Evolutionary conservation across 176 grass and related monocot species (phyloP).

Genomic region (Eragrostis nindensis): DNA sequence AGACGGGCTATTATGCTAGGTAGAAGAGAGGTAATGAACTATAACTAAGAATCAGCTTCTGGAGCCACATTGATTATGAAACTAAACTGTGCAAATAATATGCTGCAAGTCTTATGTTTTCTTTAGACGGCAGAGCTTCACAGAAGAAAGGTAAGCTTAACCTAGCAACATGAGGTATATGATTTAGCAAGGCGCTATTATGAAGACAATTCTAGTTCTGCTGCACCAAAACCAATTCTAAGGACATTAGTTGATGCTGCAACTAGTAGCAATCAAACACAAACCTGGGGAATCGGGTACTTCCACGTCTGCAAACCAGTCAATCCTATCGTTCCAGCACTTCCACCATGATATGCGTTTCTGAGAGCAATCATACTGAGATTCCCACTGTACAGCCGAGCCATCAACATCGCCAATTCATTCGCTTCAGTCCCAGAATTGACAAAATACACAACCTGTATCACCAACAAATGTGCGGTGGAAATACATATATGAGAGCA

Average conservation of each 20-base stretch:
- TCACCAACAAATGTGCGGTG: conserved; percentile 4
- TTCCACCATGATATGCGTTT: conserved; percentile 94
- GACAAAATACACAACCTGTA: conserved; percentile 90
- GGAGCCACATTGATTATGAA: not conserved
- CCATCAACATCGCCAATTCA: conserved; percentile 96
- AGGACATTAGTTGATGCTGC: not conserved
- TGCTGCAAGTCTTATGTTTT: not conserved
- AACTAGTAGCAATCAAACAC: not conserved
- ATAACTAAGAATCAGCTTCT: not conserved
- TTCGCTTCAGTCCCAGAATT: conserved; percentile 99
- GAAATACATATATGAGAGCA: not conserved
- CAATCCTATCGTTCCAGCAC: conserved; percentile 83
- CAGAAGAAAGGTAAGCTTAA: not conserved
- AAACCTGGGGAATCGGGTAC: conserved; percentile 92
- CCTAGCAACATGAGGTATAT: not conserved
- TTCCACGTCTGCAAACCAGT: conserved; percentile 96
- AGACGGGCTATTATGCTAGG: not conserved
- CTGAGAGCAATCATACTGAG: conserved; percentile 94
- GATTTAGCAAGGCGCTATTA: not conserved
- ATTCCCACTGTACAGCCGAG: conserved; percentile 85
- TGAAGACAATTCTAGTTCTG: not conserved
- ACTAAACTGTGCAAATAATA: not conserved
- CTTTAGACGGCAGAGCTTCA: not conserved
- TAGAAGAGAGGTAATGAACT: not conserved
- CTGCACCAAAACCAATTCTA: not conserved